Conservation (phyloP, 208 protist genomes). For the Crithidia bombi region DNA sequence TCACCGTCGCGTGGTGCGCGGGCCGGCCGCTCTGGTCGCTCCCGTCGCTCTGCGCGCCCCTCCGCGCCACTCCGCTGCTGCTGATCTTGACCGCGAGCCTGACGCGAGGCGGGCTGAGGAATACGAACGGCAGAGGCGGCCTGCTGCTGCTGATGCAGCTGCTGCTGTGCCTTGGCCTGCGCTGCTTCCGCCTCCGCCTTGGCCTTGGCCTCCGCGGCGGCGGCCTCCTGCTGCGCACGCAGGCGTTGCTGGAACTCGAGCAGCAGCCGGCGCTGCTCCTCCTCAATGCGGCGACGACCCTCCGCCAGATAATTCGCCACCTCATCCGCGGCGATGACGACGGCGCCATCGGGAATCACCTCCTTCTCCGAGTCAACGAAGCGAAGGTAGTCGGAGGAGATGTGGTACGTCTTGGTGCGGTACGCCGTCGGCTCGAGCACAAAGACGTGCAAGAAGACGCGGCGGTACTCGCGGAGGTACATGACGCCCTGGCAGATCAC, state of each 20-base stretch:
- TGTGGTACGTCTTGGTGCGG: constrained; percentile 83
- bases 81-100: constrained; percentile 16
- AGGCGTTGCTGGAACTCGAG: constrained; percentile 44
- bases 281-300: constrained; percentile 27
- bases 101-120: constrained; percentile 28
- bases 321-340: constrained; percentile 69
- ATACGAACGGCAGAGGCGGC: constrained; percentile 12
- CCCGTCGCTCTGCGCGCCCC: neutral
- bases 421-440: constrained; percentile 77
- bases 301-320: constrained; percentile 57
- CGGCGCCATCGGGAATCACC: constrained; percentile 63
- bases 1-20: too few species aligned
- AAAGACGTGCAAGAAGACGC: constrained; percentile 78
- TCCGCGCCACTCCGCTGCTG: neutral
- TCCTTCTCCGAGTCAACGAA: constrained; percentile 74
- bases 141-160: constrained; percentile 18
- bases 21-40: neutral
- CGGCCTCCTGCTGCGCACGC: constrained; percentile 34
- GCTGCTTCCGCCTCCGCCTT: constrained; percentile 11
- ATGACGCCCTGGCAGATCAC: constrained; percentile 79
- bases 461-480: constrained; percentile 59
- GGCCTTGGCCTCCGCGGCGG: constrained; percentile 24
- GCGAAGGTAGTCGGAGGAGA: constrained; percentile 83
- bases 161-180: constrained; percentile 12
- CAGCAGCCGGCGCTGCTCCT: constrained; percentile 41